Base-by-base conservation (phyloP, 1,139 yeast genomes). In the Geotrichum siamense region DNA sequence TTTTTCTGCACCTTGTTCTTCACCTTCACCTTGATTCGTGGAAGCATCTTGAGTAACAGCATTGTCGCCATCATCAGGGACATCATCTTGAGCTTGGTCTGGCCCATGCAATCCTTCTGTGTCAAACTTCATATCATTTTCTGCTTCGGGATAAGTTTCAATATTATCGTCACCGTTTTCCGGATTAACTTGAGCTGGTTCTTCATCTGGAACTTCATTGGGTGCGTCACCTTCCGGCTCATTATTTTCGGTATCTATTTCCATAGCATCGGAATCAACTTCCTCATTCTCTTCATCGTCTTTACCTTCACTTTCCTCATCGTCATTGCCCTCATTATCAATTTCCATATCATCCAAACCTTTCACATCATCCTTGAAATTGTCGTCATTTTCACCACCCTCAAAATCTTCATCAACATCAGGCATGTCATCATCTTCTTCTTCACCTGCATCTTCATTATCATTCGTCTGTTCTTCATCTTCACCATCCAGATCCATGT, bases 401-500 rank as follows among this genome's bases (percentile, higher is more conserved):
- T 57, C 56, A 28, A 55, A 55, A 23, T 48, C 50, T 16, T 44
- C 55, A 2, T 59, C 64, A 28, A 58, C 59, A 9, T 61, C 67
- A 8, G 63, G 62, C 65, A 39, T 56, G 63, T 60, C 71, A 5
- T 55, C 65, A 16, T 58, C 62, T 15, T 49, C 56, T 16, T 50
- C 53, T 22, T 62, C 64, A n/a, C 58, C 60, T 22, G 62, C 64
- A 2, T 64, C 65, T 34, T 65, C 66, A 4, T 63, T 68, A n/a
- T n/a, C n/a, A n/a, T n/a, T n/a, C n/a, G n/a, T n/a, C n/a, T n/a
- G n/a, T 25, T 70, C 75, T 12, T 69, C 75, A 1, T 70, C 76
- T n/a, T 78, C 84, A 21, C 74, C 79, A 33, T 85, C 94, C 35
- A 85, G 69, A 51, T 85, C 77, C 70, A 89, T 76, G 52, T 87